Evolutionary conservation across 1,139 yeast genomes (phyloP).

Genomic region (Debaryomycetaceae sp.): DNA sequence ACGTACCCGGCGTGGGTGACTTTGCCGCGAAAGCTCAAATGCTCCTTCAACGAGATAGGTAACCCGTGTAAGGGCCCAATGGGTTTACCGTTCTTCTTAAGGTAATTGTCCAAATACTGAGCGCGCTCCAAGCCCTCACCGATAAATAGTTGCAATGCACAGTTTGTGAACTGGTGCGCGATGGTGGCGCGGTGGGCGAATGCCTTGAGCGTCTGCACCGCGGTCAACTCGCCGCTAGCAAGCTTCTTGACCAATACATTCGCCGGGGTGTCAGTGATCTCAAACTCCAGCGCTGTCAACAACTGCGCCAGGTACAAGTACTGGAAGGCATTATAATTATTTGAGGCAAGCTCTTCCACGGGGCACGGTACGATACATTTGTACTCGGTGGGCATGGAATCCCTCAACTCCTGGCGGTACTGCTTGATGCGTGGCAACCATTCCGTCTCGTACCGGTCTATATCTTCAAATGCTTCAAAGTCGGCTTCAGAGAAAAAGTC

Average conservation of each 20-base stretch:
- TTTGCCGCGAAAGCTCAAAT: conserved; percentile 53
- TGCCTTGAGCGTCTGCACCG: conserved; percentile 43
- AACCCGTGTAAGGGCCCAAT: conserved; percentile 76
- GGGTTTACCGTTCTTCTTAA: conserved; percentile 49
- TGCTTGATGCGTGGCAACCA: conserved; percentile 50
- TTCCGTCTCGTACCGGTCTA: conserved; percentile 25
- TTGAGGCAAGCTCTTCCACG: conserved; percentile 32
- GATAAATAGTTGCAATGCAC: conserved; percentile 55
- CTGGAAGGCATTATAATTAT: conserved; percentile 44
- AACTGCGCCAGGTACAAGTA: conserved; percentile 39
- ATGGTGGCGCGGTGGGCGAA: conserved; percentile 55
- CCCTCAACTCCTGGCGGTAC: conserved; percentile 40
- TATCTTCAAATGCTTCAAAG: conserved; percentile 33
- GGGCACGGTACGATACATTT: conserved; percentile 38
- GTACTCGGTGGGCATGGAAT: conserved; percentile 38
- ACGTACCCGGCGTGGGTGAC: conserved; percentile 65
- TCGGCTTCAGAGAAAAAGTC: conserved; percentile 29
- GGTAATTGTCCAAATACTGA: conserved; percentile 48
- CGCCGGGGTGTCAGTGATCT: conserved; percentile 45
- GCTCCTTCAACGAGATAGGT: conserved; percentile 77
- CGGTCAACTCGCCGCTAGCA: conserved; percentile 31
- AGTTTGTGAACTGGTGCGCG: conserved; percentile 56
- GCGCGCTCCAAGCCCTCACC: conserved; percentile 56
- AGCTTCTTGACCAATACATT: conserved; percentile 24
- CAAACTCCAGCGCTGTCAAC: conserved; percentile 40